Evolutionary conservation across 1,139 yeast genomes (phyloP).

Genomic region (Yamadazyma dushanensis): DNA sequence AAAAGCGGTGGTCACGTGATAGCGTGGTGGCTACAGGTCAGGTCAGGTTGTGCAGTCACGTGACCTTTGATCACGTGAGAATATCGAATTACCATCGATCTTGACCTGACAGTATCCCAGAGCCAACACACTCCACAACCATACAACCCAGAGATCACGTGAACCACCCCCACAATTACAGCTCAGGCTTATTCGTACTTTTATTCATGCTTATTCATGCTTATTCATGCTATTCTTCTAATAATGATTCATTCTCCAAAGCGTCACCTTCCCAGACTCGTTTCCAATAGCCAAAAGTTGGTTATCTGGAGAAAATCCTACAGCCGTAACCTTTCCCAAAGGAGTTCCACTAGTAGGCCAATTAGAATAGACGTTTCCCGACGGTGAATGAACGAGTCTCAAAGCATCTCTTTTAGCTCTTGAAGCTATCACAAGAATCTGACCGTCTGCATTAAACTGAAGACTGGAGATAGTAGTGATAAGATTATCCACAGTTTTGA

Average conservation of each 20-base stretch:
- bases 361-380: conserved; percentile 82
- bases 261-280: conserved; percentile 84
- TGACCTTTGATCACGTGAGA: too few species aligned
- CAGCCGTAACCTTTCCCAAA: conserved; percentile 86
- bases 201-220: too few species aligned
- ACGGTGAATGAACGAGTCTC: conserved; percentile 83
- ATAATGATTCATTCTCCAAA: conserved; percentile 88
- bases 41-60: too few species aligned
- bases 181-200: too few species aligned
- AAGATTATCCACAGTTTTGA: conserved; percentile 71
- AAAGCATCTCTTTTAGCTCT: conserved; percentile 85
- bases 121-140: too few species aligned
- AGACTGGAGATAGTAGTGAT: conserved; percentile 78
- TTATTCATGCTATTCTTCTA: too few species aligned
- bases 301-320: conserved; percentile 75
- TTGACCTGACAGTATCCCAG: too few species aligned
- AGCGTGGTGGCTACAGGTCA: too few species aligned
- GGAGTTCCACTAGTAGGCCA: conserved; percentile 99
- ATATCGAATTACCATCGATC: too few species aligned
- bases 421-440: conserved; percentile 81
- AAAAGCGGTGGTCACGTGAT: too few species aligned
- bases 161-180: too few species aligned
- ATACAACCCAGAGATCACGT: too few species aligned
- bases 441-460: conserved; percentile 85
- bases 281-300: conserved; percentile 89